Percentiles rank a stretch among this genome's conserved stretches.
These are phyloP conservation scores for Leucosporidium yakuticum DNA, from an alignment of 768 basidiomycete species.

Conservation along the genomic window DNA sequence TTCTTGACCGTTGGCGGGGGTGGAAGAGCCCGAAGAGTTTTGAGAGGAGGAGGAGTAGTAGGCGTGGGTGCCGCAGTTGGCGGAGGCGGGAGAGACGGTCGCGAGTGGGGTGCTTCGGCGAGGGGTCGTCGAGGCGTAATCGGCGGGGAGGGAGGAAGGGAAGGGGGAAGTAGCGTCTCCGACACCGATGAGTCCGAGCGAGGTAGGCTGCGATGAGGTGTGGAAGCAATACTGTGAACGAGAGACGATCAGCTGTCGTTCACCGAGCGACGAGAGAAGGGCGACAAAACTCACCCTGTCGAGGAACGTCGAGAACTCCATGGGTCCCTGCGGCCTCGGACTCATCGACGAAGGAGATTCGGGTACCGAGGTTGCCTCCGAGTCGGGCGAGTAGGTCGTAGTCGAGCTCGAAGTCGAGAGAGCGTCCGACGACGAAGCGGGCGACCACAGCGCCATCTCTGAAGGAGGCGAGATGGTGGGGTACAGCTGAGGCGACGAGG, in stretches of 20 bases:
- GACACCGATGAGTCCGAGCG: conserved; percentile 19
- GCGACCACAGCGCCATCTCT: background rate
- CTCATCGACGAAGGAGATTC: background rate
- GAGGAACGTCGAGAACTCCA: conserved; percentile 31
- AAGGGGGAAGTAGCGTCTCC: background rate
- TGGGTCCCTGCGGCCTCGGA: conserved; percentile 16
- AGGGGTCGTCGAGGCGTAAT: background rate
- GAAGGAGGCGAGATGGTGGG: background rate
- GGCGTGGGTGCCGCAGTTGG: background rate
- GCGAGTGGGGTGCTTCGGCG: background rate
- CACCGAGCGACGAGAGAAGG: background rate
- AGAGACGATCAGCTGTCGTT: background rate
- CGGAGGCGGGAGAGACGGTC: background rate
- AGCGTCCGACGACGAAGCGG: background rate
- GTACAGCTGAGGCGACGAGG: background rate
- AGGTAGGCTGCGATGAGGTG: background rate
- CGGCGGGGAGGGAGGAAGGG: background rate
- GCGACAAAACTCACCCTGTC: conserved; percentile 15
- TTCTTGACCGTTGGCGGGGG: too few species aligned
- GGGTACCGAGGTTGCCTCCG: conserved; percentile 13
- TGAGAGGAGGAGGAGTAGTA: background rate
- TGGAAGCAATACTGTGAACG: conserved; percentile 27
- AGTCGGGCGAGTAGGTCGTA: conserved; percentile 4
- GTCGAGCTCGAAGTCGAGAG: background rate
- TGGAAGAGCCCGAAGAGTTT: too few species aligned